Base-by-base conservation (phyloP, 768 basidiomycete species). In the Suillus bovinus region DNA sequence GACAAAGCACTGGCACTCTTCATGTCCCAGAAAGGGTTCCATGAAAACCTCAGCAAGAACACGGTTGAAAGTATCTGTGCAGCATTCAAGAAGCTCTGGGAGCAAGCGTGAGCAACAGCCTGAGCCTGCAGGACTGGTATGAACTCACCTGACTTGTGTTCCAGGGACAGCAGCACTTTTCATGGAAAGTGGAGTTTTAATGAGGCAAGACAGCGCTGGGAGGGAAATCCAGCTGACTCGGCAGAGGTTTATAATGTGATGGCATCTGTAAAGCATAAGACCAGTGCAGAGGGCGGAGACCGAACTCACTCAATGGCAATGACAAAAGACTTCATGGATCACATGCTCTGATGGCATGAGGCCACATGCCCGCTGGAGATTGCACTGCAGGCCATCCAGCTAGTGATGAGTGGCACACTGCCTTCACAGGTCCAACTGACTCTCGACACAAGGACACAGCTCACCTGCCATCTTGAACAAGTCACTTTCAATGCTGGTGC, bases 301-400 rank as follows among this genome's bases (percentile, higher is more conserved):
- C 66, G 68, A 33, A 68, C 62, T 4, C 70, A 79, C 64, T 76
- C 76, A 2, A 46, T 20, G 20, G 72, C 76, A 5, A 75, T 74
- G 50, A 58, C 22, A 10, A 46, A 46, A 20, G 44, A 46, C 11
- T 46, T 24, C 44, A 46, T 46, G 44, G 10, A 22, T 22, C 20
- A 4, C 7, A 49, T 27, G 16, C 46, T 59, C 4, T 14, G 34
- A 34, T 59, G 58, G 46, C 49, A 44, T 11, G 6, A 47, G 8
- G 31, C 44, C 7, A 5, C 24, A 17, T 49, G 46, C 17, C 58
- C 22, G 1, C 58, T 59, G 7, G 27, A 47, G 33, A 36, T 34
- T 3, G 29, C 29, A 17, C 36, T 47, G 11, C 24, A 47, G 5
- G 14, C 16, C 16, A 24, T 59, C 17, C 20, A 4, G 13, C n/a